Base-by-base conservation (phyloP, 2,329 filamentous ascomycete genomes). In the Diaporthe longicolla region DNA sequence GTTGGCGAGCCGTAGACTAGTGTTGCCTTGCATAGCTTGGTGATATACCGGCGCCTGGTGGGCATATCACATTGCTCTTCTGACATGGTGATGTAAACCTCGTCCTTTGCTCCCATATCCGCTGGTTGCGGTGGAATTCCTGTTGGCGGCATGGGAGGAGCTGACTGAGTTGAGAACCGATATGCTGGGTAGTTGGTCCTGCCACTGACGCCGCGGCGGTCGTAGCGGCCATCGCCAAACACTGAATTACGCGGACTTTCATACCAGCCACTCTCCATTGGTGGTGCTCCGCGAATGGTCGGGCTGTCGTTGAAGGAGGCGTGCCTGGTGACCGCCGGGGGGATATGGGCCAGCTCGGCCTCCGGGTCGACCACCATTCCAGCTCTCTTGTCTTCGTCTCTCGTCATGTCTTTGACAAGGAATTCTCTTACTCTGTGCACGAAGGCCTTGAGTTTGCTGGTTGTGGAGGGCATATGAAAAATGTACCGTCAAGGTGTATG, bases 291-390 rank as follows among this genome's bases (percentile, higher is more conserved):
- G 26, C 45, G 61, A 43, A 66, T 52, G 21, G 61, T 66, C 15
- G 61, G 61, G 61, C 61, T 66, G 61, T 66, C 61, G 15, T 66
- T 66, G 61, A 66, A 66, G 13, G 61, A 66, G 21, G 45, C 45
- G 11, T 66, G 43, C 61, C 61, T 50, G 11, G 61, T 66, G 29
- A 66, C 61, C 45, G 29, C 61, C 26, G 45, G 61, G 17, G 61
- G 61, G 26, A 66, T 19, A 66, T 52, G 61, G 45, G 61, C 45
- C 61, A 37, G 61, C 45, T 66, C 61, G 37, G 61, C 61, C 61
- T 52, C 61, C 29, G 61, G 29, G 45, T 66, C 61, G 19, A 66
- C 45, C 0, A 52, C 61, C 45, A 66, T 66, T 37, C 45, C 61
- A 5, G 29, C 45, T 66, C 61, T 66, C 29, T 66, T 66, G 61